A percentile compares a stretch with the other conserved stretches of the same genome.
phyloP scores from a whole-genome alignment of 78 protist genomes.

The Guillardia theta region DNA sequence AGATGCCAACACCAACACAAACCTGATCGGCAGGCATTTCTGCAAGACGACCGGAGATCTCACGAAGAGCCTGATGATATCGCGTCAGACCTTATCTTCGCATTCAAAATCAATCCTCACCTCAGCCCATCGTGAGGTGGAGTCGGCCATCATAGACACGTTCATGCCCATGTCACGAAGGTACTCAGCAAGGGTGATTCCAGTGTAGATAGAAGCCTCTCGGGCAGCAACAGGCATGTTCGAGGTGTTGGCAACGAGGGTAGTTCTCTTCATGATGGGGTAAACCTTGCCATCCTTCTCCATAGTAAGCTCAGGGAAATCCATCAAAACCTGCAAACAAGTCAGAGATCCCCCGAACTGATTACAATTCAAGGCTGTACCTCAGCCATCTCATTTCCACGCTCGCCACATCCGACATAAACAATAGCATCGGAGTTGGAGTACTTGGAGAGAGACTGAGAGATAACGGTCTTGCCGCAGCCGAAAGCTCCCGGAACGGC shows the following conservation, averaged over 20 bases:
- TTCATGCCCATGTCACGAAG: slow-evolving; percentile 98
- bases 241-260: slow-evolving; percentile 99
- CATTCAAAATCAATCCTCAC: too few relatives aligned
- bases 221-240: slow-evolving; percentile 99
- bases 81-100: too few relatives aligned
- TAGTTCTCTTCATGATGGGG: slow-evolving; percentile 99
- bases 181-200: slow-evolving; percentile 98
- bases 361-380: too few relatives aligned
- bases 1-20: neutral
- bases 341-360: too few relatives aligned
- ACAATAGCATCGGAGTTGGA: slow-evolving; percentile 99
- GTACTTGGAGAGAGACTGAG: slow-evolving; percentile 98
- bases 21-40: slow-evolving; percentile 98
- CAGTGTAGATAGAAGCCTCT: slow-evolving; percentile 99
- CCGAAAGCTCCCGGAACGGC: slow-evolving; percentile 99
- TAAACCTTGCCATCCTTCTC: slow-evolving; percentile 55
- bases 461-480: slow-evolving; percentile 99
- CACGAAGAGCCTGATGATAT: slow-evolving; percentile 99
- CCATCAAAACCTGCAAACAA: slow-evolving; percentile 13
- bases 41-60: slow-evolving; percentile 99
- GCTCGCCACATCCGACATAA: slow-evolving; percentile 96
- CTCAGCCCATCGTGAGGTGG: slow-evolving; percentile 95
- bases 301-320: slow-evolving; percentile 48
- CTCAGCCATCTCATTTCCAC: slow-evolving; percentile 99
- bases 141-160: slow-evolving; percentile 89